Evolutionary conservation across 352 stramenopile species (phyloP), one percentile per base, ranked within the genome.

Genomic region (Globisporangium mamillatum): DNA sequence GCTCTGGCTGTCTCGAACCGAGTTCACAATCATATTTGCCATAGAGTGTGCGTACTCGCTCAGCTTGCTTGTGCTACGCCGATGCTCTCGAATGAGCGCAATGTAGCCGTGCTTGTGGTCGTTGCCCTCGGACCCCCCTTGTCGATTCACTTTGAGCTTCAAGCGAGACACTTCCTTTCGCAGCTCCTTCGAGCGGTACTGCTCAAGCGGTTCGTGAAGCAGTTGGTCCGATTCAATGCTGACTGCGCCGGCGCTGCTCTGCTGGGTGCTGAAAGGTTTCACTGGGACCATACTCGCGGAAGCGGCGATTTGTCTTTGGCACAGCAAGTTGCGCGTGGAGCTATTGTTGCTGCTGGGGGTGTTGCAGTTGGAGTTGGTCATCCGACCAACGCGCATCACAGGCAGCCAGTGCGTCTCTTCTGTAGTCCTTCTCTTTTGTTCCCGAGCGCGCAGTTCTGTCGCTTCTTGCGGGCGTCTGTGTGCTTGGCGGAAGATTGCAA

Each of bases 31-130:
- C 29, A 20, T 18, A 24, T n/a, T 60, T 32, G n/a, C 34, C 29
- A 54, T 25, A 22, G 24, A 16, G 9, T 46, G 7, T 9, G n/a
- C 5, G 0, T 9, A 7, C 16, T 44, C 34, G 4, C 6, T 8
- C 34, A 24, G 2, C 1, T 22, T 53, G 18, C 16, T 32, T 18
- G 32, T 1, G 0, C 56, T 34, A 9, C 54, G 27, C 2, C 52
- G 55, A 38, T 75, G 16, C 24, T 27, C 52, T 10, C 75, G 78
- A 20, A 85, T 60, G 25, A 85, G 71, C 34, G 61, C 66, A 1
- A 85, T 79, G 67, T 81, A 80, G 14, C 78, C 75, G 3, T 52
- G 54, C 60, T 82, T 85, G 65, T 78, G 69, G 54, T 81, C 74
- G 52, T 81, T 85, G 25, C 52, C 34, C 4, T 63, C 67, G 3